These are phyloP conservation scores for Globisporangium spinosum DNA, from an alignment of 352 stramenopile genomes.

Conservation along the genomic window DNA sequence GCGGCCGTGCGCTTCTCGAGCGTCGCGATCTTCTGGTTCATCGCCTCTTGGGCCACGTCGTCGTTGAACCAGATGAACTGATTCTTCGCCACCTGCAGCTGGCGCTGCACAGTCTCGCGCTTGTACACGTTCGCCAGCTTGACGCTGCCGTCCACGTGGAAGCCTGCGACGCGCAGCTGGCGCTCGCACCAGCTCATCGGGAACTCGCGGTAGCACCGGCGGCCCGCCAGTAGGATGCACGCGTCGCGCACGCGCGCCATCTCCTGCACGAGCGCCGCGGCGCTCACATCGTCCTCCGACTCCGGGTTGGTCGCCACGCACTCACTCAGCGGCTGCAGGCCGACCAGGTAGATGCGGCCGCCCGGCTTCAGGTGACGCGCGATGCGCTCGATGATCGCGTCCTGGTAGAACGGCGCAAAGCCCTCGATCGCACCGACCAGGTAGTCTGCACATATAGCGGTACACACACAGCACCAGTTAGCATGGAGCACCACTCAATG, in stretches of 20 bases:
- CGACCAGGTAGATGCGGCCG: slow-evolving; percentile 88
- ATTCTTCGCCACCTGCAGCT: slow-evolving; percentile 85
- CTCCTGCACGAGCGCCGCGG: slow-evolving; percentile 49
- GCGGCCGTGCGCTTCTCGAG: slow-evolving; percentile 15
- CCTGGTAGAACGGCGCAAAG: slow-evolving; percentile 86
- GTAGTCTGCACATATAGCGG: slow-evolving; percentile 59
- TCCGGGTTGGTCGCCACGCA: slow-evolving; percentile 22
- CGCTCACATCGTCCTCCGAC: slow-evolving; percentile 27
- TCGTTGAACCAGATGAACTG: slow-evolving; percentile 52
- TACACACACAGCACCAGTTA: neutral
- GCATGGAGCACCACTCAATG: neutral
- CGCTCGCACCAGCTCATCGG: slow-evolving; percentile 85
- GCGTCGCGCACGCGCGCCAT: slow-evolving; percentile 80
- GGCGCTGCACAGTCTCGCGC: slow-evolving; percentile 75
- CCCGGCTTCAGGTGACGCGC: slow-evolving; percentile 65
- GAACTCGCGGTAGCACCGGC: slow-evolving; percentile 90
- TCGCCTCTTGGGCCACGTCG: slow-evolving; percentile 14
- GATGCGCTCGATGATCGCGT: slow-evolving; percentile 63
- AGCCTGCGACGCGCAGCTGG: slow-evolving; percentile 54
- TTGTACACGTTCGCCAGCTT: slow-evolving; percentile 89
- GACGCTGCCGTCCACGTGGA: slow-evolving; percentile 49
- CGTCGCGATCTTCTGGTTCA: slow-evolving; percentile 14
- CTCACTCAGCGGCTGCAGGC: slow-evolving; percentile 84
- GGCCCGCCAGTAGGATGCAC: slow-evolving; percentile 84
- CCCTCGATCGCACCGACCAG: slow-evolving; percentile 91